Percentiles rank a stretch among this genome's conserved stretches.
phyloP scores from a whole-genome alignment of 352 stramenopile species.

The Globisporangium polare region DNA sequence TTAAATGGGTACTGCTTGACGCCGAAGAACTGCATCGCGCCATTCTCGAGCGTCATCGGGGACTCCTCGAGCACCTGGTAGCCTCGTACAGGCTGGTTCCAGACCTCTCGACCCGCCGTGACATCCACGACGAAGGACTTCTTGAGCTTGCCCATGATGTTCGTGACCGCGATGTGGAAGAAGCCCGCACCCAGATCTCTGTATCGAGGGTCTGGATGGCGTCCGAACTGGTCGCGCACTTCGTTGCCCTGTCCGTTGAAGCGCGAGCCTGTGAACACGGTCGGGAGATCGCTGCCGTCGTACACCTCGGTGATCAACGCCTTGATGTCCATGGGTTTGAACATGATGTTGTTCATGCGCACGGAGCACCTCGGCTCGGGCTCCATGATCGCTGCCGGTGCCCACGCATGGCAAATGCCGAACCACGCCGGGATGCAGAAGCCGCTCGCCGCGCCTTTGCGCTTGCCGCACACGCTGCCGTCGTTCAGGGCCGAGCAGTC shows the following conservation, averaged over 20 bases:
- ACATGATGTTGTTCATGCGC: constrained; percentile 40
- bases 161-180: constrained; percentile 56
- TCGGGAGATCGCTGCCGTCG: constrained; percentile 44
- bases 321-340: constrained; percentile 59
- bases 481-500: constrained; percentile 36
- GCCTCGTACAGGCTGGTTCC: constrained; percentile 44
- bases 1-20: constrained; percentile 57
- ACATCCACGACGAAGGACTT: constrained; percentile 51
- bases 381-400: constrained; percentile 46
- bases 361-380: constrained; percentile 40
- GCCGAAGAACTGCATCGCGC: constrained; percentile 35
- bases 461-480: constrained; percentile 40
- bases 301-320: constrained; percentile 45
- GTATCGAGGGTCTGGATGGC: constrained; percentile 29
- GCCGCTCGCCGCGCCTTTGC: constrained; percentile 18
- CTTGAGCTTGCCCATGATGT: constrained; percentile 49
- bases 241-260: constrained; percentile 41
- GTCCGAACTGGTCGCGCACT: constrained; percentile 39
- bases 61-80: constrained; percentile 38
- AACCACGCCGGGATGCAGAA: constrained; percentile 58
- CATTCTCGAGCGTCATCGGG: constrained; percentile 25
- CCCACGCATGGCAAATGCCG: constrained; percentile 59
- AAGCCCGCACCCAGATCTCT: constrained; percentile 45
- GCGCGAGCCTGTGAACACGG: constrained; percentile 48
- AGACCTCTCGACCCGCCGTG: constrained; percentile 41